A percentile compares a stretch with the other conserved stretches of the same genome.
These are phyloP conservation scores for Apiospora saccharicola DNA, from an alignment of 2,329 filamentous ascomycete genomes.

Conservation along the genomic window DNA sequence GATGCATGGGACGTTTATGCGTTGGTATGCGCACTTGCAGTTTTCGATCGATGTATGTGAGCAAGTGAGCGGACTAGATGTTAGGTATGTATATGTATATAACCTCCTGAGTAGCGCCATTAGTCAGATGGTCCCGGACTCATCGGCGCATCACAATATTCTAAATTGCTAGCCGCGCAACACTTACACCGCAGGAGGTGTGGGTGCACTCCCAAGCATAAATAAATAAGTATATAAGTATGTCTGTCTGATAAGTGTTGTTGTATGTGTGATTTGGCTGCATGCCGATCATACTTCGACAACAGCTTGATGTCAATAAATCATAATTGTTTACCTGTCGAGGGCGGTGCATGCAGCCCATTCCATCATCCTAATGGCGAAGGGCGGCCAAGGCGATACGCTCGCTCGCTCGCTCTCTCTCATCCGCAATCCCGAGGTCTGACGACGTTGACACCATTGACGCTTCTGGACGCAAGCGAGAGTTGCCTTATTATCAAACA, in stretches of 20 bases:
- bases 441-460: neutral
- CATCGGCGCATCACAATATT: conserved; percentile 16
- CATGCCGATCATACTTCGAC: conserved; percentile 4
- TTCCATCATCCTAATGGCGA: conserved; percentile 3
- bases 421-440: conserved; percentile 7
- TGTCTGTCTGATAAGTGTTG: neutral
- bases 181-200: conserved; percentile 7
- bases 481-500: conserved; percentile 19
- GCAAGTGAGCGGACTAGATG: neutral
- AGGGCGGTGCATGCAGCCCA: neutral
- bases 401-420: neutral
- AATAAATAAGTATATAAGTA: neutral
- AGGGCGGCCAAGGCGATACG: conserved; percentile 13
- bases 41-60: neutral
- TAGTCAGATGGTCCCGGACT: conserved; percentile 12
- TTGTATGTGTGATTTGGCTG: conserved; percentile 1
- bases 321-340: conserved; percentile 6
- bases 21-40: conserved; percentile 8
- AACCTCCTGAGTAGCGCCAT: neutral
- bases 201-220: neutral
- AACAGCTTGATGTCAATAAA: conserved; percentile 1
- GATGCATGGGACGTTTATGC: conserved; percentile 3
- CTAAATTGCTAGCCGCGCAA: conserved; percentile 5
- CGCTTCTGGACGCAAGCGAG: conserved; percentile 7
- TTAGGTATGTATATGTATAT: neutral